These are phyloP conservation scores for Trichoderma harzianum DNA, from an alignment of 2,329 filamentous ascomycete species.

Conservation along the genomic window DNA sequence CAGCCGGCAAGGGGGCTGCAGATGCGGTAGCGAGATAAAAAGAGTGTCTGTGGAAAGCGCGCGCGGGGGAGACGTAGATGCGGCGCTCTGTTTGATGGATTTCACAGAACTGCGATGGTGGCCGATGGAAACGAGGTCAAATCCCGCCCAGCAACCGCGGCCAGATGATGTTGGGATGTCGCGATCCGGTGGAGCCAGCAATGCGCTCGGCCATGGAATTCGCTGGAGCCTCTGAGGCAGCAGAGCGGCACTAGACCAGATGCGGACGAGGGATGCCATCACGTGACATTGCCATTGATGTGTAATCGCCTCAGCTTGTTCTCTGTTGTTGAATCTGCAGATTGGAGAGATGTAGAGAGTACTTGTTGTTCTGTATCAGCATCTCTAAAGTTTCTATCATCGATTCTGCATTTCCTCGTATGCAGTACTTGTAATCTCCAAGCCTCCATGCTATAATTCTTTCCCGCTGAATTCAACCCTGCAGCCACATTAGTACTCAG, in stretches of 20 bases:
- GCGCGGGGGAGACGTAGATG: slow-evolving; percentile 17
- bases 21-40: not conserved
- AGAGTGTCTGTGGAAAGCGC: slow-evolving; percentile 22
- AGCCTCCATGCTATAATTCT: not conserved
- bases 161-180: slow-evolving; percentile 20
- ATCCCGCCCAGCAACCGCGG: slow-evolving; percentile 17
- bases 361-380: not conserved
- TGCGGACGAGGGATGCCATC: not conserved
- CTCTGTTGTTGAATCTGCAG: not conserved
- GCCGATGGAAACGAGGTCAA: slow-evolving; percentile 21
- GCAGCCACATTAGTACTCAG: not conserved
- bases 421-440: not conserved
- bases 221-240: not conserved
- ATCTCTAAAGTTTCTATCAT: not conserved
- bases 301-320: not conserved
- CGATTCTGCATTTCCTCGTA: not conserved
- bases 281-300: not conserved
- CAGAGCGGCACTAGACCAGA: not conserved
- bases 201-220: slow-evolving; percentile 16
- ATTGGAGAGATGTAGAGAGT: not conserved
- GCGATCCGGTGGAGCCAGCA: slow-evolving; percentile 18
- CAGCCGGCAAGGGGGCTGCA: not conserved
- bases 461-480: not conserved
- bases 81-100: slow-evolving; percentile 33
- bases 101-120: slow-evolving; percentile 13